Evolutionary conservation across 805 yeast genomes (phyloP).

Genomic region (Starmerella apis): DNA sequence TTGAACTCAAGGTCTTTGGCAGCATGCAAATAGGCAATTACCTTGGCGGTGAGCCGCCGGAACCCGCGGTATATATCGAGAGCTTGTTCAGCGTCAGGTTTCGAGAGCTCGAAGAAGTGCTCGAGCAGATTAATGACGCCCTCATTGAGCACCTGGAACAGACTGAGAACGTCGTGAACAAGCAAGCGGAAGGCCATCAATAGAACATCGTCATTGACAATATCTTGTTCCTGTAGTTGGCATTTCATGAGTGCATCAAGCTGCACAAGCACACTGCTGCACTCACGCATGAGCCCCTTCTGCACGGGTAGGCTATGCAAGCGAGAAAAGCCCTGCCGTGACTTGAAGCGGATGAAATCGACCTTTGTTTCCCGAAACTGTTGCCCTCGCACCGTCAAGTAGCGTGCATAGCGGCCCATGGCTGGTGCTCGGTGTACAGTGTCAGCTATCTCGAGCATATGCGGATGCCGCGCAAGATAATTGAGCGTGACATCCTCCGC

Average conservation of each 20-base stretch:
- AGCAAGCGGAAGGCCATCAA: slow-evolving; percentile 76
- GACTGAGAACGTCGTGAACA: slow-evolving; percentile 76
- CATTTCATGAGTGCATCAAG: slow-evolving; percentile 65
- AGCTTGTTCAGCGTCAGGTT: slow-evolving; percentile 75
- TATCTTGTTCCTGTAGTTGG: slow-evolving; percentile 63
- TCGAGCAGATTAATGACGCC: slow-evolving; percentile 91
- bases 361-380: slow-evolving; percentile 54
- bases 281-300: slow-evolving; percentile 72
- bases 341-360: slow-evolving; percentile 63
- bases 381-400: slow-evolving; percentile 55
- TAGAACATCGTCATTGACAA: slow-evolving; percentile 69
- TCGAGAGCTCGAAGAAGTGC: slow-evolving; percentile 88
- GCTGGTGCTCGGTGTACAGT: slow-evolving; percentile 29
- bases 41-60: slow-evolving; percentile 75
- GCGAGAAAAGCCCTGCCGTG: slow-evolving; percentile 44
- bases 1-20: slow-evolving; percentile 83
- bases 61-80: slow-evolving; percentile 73
- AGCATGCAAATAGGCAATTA: slow-evolving; percentile 73
- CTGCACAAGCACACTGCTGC: slow-evolving; percentile 75
- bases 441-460: slow-evolving; percentile 41
- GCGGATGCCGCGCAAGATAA: slow-evolving; percentile 43
- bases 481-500: slow-evolving; percentile 61
- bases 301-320: slow-evolving; percentile 57
- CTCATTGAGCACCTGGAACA: slow-evolving; percentile 86
- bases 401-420: slow-evolving; percentile 57